Conservation (phyloP, 176 grass and related monocot species). For the Calamus simplicifolius region DNA sequence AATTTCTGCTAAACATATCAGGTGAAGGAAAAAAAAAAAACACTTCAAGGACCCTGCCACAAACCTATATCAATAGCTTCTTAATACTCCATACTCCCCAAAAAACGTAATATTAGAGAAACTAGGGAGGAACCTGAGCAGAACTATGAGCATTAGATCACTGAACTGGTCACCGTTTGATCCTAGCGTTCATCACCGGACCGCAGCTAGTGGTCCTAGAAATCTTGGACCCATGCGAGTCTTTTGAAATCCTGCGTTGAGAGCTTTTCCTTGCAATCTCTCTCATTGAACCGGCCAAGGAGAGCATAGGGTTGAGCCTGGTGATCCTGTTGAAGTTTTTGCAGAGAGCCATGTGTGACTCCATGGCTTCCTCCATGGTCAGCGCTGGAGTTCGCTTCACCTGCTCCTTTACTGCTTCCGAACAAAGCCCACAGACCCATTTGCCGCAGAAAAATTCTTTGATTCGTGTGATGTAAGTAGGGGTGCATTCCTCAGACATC, state of each 20-base stretch:
- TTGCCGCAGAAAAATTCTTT: conserved; percentile 10
- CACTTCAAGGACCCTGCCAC: no score
- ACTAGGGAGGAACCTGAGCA: no score
- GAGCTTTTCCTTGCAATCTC: conserved; percentile 22
- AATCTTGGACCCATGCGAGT: neutral
- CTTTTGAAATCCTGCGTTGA: neutral
- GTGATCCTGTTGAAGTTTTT: conserved; percentile 13
- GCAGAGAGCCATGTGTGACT: conserved; percentile 15
- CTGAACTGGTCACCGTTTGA: no score
- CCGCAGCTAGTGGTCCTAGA: conserved; percentile 5
- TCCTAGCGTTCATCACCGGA: no score
- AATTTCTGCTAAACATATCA: no score
- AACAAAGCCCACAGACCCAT: conserved; percentile 24
- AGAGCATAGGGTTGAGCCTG: conserved; percentile 20
- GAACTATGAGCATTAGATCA: no score
- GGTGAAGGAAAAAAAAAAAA: no score
- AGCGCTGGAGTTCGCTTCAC: neutral
- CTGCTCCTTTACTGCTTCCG: conserved; percentile 18
- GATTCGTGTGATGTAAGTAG: conserved; percentile 7
- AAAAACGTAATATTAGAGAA: no score
- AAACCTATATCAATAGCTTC: no score
- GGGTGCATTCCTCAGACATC: conserved; percentile 24
- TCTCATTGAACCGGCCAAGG: conserved; percentile 15
- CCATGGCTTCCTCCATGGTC: conserved; percentile 9
- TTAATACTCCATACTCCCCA: no score